phyloP scores from a whole-genome alignment of 2,329 filamentous ascomycete species.

The Microsporum audouinii region DNA sequence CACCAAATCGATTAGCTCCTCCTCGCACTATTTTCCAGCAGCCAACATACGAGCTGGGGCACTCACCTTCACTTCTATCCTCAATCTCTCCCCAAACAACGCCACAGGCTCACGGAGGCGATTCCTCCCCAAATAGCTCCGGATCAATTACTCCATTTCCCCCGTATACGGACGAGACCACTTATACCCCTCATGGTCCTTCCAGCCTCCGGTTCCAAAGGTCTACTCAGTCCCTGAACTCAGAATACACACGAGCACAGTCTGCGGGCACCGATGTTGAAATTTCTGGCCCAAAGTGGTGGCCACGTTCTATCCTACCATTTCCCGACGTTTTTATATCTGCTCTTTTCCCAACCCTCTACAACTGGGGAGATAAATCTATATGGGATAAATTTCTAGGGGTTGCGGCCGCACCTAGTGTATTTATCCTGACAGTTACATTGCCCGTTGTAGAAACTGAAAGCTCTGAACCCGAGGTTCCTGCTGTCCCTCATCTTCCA shows the following conservation, averaged over 20 bases:
- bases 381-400: constrained; percentile 75
- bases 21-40: constrained; percentile 30
- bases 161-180: constrained; percentile 50
- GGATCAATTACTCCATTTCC: constrained; percentile 46
- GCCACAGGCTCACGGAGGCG: constrained; percentile 1
- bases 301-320: constrained; percentile 66
- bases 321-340: constrained; percentile 58
- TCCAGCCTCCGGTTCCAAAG: constrained; percentile 48
- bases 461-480: constrained; percentile 35
- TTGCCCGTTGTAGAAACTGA: constrained; percentile 76
- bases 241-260: constrained; percentile 32
- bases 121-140: constrained; percentile 1
- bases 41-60: constrained; percentile 22
- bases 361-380: constrained; percentile 69
- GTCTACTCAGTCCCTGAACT: constrained; percentile 39
- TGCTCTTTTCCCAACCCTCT: constrained; percentile 78
- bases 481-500: not conserved
- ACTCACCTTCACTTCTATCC: constrained; percentile 18
- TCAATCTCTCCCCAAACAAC: constrained; percentile 23
- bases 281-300: constrained; percentile 52
- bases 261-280: constrained; percentile 31
- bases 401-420: constrained; percentile 72
- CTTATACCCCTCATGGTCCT: constrained; percentile 34
- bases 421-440: constrained; percentile 81
- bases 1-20: constrained; percentile 35